These are phyloP conservation scores for Phoma sp. DNA, from an alignment of 2,329 filamentous ascomycete genomes.

Conservation along the genomic window DNA sequence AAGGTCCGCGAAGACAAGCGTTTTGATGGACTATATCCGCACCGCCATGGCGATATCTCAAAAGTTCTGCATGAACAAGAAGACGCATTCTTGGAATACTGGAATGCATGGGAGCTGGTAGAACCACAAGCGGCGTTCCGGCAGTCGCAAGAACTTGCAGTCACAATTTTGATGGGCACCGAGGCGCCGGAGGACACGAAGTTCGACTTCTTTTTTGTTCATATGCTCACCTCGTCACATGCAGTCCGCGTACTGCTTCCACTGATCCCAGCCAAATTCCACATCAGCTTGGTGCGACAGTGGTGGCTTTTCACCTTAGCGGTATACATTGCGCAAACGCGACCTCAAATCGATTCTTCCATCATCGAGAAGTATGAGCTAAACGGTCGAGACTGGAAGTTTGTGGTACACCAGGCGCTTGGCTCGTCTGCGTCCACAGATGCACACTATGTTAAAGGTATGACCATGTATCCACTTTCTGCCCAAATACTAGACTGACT, in stretches of 20 bases:
- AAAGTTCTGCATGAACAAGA: slow-evolving; percentile 74
- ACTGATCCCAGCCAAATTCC: slow-evolving; percentile 74
- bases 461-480: background rate
- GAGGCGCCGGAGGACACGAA: slow-evolving; percentile 49
- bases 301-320: slow-evolving; percentile 89
- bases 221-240: slow-evolving; percentile 84
- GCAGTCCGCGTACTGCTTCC: slow-evolving; percentile 87
- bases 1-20: slow-evolving; percentile 72
- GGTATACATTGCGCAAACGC: slow-evolving; percentile 77
- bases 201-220: slow-evolving; percentile 85
- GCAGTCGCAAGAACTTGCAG: slow-evolving; percentile 67
- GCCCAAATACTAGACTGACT: slow-evolving; percentile 1
- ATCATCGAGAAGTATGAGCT: slow-evolving; percentile 65
- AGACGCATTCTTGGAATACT: slow-evolving; percentile 79
- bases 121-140: slow-evolving; percentile 78
- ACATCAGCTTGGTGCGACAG: slow-evolving; percentile 76
- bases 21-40: slow-evolving; percentile 71
- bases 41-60: slow-evolving; percentile 70
- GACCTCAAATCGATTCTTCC: slow-evolving; percentile 74
- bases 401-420: slow-evolving; percentile 75
- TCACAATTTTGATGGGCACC: slow-evolving; percentile 66
- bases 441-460: slow-evolving; percentile 85
- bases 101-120: slow-evolving; percentile 80
- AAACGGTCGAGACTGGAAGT: slow-evolving; percentile 76
- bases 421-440: slow-evolving; percentile 73